Evolutionary conservation across 2,329 filamentous ascomycete genomes (phyloP), one percentile per base, ranked within the genome.

Genomic region (Trichoderma arundinaceum): DNA sequence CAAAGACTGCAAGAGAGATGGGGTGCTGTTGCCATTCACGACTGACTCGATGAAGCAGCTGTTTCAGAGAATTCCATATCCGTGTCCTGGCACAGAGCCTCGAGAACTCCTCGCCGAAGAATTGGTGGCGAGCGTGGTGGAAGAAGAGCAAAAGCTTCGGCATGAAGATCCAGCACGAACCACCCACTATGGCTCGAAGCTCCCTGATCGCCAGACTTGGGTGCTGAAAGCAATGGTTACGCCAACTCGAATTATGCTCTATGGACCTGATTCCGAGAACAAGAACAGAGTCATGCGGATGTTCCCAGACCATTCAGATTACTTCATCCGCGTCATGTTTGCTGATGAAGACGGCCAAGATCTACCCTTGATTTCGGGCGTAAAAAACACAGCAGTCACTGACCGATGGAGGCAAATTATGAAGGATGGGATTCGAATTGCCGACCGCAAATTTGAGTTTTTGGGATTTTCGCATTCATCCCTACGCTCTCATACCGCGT

Each of bases 401-500:
- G 70, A 74, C 0, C 85, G 88, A 0, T 94, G 93, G 75, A 84
- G 84, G 60, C 68, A 73, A 0, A 77, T 92, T 0, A 79, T 95
- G 8, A 74, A 78, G 2, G 72, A 80, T 0, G 88, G 88, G 0
- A 85, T 96, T 33, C 72, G 77, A 0, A 85, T 94, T 61, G 90
- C 84, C 2, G 90, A 87, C 0, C 81, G 87, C 12, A 72, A 76
- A 0, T 92, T 87, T 71, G 76, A 77, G 0, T 94, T 94, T 71
- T 80, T 94, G 0, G 91, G 91, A 0, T 94, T 93, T 74, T 93
- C 90, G 0, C 89, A 94, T 74, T 94, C 91, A 0, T 93, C 91
- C 0, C 81, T 94, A 4, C 83, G 91, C 12, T 83, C 87, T 0
- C 90, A 92, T 66, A 88, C 88, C 0, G 88, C 85, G 41, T 93